A percentile compares a stretch with the other conserved stretches of the same genome.
Conservation (phyloP, 305 asterid genomes). For the Plantago coronopus region DNA sequence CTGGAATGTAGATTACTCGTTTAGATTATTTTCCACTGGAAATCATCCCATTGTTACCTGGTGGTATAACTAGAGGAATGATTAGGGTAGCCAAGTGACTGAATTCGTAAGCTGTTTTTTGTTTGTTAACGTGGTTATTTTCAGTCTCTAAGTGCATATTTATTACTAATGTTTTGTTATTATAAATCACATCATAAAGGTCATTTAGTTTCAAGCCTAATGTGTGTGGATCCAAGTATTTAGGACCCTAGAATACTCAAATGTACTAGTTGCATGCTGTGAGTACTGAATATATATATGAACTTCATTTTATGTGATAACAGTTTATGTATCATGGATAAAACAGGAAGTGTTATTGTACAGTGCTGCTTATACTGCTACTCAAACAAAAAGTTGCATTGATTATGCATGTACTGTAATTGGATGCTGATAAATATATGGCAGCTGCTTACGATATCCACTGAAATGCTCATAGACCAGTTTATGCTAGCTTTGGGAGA, state of each 20-base stretch:
- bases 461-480: neutral
- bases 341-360: neutral
- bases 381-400: neutral
- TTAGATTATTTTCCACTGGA: neutral
- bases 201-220: too few relatives aligned
- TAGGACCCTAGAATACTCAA: too few relatives aligned
- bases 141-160: neutral
- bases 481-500: neutral
- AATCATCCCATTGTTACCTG: neutral
- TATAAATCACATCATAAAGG: too few relatives aligned
- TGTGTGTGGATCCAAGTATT: too few relatives aligned
- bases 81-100: neutral
- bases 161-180: neutral
- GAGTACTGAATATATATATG: neutral
- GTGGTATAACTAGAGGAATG: neutral
- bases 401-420: neutral
- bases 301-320: neutral
- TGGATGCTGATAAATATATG: neutral
- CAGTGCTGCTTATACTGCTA: neutral
- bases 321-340: neutral
- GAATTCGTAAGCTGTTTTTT: too few relatives aligned
- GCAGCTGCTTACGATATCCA: neutral
- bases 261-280: too few relatives aligned
- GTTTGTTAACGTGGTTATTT: neutral
- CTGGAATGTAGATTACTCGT: neutral